A percentile compares a stretch with the other conserved stretches of the same genome.
phyloP scores from a whole-genome alignment of 148 eudicot genomes.

The Heliamphora exappendiculata region DNA sequence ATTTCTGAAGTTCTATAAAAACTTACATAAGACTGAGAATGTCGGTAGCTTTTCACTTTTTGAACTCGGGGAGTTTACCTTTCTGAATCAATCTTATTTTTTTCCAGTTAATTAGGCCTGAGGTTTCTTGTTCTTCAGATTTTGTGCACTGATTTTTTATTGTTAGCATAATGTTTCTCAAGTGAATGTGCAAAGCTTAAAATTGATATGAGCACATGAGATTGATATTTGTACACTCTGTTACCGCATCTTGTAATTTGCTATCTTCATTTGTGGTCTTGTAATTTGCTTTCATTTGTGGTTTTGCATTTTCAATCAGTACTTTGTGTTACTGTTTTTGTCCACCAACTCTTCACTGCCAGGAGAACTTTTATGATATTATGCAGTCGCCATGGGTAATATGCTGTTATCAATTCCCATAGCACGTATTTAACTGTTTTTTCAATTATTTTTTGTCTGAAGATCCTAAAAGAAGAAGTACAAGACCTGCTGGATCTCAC shows the following conservation, averaged over 20 bases:
- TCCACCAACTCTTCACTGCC: background rate
- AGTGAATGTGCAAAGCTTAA: constrained; percentile 6
- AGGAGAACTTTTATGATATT: background rate
- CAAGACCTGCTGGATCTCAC: constrained; percentile 76
- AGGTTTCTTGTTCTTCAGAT: background rate
- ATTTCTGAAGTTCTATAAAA: background rate
- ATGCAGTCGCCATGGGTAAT: background rate
- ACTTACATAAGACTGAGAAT: background rate
- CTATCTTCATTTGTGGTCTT: background rate
- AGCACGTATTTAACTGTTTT: constrained; percentile 21
- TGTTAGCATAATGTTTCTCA: background rate
- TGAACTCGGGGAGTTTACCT: background rate
- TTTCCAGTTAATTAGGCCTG: background rate
- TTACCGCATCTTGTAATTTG: background rate
- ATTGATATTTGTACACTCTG: background rate
- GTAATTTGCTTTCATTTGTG: background rate
- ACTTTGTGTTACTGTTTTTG: constrained; percentile 1
- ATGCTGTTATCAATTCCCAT: background rate
- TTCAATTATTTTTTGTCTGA: constrained; percentile 22
- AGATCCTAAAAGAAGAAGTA: constrained; percentile 99
- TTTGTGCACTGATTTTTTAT: background rate
- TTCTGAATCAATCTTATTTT: background rate
- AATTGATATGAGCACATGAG: background rate
- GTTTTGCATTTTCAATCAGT: background rate
- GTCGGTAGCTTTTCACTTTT: background rate